A percentile compares a stretch with the other conserved stretches of the same genome.
phyloP scores from a whole-genome alignment of 1,139 yeast genomes.

The Magnusiomyces paraingens region DNA sequence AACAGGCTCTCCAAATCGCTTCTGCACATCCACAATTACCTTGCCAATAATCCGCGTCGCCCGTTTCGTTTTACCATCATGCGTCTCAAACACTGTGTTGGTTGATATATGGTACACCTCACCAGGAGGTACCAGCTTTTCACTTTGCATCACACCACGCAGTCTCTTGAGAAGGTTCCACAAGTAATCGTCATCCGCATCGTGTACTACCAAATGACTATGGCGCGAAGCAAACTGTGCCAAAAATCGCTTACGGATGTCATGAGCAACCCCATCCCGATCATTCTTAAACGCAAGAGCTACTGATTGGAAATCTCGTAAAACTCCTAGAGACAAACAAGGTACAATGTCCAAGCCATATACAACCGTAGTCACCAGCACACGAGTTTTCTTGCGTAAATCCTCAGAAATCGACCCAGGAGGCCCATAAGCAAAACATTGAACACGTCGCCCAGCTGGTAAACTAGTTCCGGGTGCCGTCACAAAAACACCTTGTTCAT shows the following conservation, averaged over 20 bases:
- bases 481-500: slow-evolving; percentile 21
- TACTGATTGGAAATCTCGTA: slow-evolving; percentile 32
- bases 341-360: slow-evolving; percentile 34
- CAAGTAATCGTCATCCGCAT: slow-evolving; percentile 29
- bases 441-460: slow-evolving; percentile 29
- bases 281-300: slow-evolving; percentile 29
- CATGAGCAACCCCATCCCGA: slow-evolving; percentile 26
- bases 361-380: slow-evolving; percentile 31
- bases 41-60: slow-evolving; percentile 31
- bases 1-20: slow-evolving; percentile 31
- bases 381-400: slow-evolving; percentile 26
- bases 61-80: slow-evolving; percentile 28
- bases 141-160: slow-evolving; percentile 30
- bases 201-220: slow-evolving; percentile 22
- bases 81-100: slow-evolving; percentile 28
- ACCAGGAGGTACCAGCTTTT: slow-evolving; percentile 34
- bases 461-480: slow-evolving; percentile 18
- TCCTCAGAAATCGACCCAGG: slow-evolving; percentile 31
- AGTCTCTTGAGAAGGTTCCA: slow-evolving; percentile 27
- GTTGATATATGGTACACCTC: slow-evolving; percentile 31
- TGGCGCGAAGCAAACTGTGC: slow-evolving; percentile 28
- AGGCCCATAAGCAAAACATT: slow-evolving; percentile 34
- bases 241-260: slow-evolving; percentile 26
- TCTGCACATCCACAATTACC: slow-evolving; percentile 30
- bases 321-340: slow-evolving; percentile 31